phyloP scores from a whole-genome alignment of 495 filamentous ascomycete species.

The Hypoxylon fragiforme region DNA sequence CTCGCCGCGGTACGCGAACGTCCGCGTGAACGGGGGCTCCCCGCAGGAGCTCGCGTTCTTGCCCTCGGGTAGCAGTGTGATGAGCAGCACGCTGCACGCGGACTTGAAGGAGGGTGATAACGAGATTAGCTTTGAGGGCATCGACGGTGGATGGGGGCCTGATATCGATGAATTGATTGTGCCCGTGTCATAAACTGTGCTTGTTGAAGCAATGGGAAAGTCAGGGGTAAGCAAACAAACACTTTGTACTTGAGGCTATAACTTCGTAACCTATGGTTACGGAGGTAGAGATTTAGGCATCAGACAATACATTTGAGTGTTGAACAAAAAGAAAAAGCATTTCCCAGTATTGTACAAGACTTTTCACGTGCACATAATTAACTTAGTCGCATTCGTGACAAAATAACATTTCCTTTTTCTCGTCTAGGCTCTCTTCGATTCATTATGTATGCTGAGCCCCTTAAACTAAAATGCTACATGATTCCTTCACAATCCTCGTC shows the following conservation, averaged over 20 bases:
- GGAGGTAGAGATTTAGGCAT: too few relatives aligned
- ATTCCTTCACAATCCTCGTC: constrained; percentile 9
- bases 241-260: too few relatives aligned
- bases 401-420: not conserved
- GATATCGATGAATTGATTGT: constrained; percentile 62
- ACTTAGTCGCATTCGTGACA: too few relatives aligned
- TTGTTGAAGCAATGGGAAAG: not conserved
- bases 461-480: constrained; percentile 15
- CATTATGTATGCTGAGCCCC: constrained; percentile 22
- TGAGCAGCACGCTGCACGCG: constrained; percentile 43
- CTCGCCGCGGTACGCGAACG: constrained; percentile 53
- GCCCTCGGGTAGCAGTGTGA: constrained; percentile 43
- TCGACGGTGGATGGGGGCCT: constrained; percentile 54
- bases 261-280: too few relatives aligned
- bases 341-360: too few relatives aligned
- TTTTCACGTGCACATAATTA: too few relatives aligned
- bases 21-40: constrained; percentile 59
- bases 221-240: not conserved
- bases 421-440: constrained; percentile 17
- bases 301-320: too few relatives aligned
- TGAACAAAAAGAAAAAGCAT: too few relatives aligned
- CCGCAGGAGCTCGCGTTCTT: constrained; percentile 54
- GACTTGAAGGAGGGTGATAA: constrained; percentile 50
- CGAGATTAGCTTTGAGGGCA: constrained; percentile 52
- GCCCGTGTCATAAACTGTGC: constrained; percentile 36